A percentile compares a stretch with the other conserved stretches of the same genome.
Conservation (phyloP, 75 land plant species). For the Ceratopteris richardii region DNA sequence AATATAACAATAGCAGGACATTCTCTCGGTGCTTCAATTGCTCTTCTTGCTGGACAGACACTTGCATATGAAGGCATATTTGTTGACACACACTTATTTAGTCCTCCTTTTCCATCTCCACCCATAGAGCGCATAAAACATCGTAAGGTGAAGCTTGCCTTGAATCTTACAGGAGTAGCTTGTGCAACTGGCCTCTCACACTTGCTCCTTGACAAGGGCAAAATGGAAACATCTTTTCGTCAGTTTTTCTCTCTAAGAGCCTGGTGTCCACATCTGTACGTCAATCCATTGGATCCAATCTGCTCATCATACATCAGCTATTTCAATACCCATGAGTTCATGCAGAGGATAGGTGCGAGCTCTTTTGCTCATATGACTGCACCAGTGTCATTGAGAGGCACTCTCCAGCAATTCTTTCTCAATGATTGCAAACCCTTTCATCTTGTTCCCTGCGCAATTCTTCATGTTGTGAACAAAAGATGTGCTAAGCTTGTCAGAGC, state of each 20-base stretch:
- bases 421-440: slow-evolving; percentile 26
- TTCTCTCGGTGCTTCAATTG: slow-evolving; percentile 61
- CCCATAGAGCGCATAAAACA: slow-evolving; percentile 49
- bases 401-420: too few species aligned
- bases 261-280: slow-evolving; percentile 63
- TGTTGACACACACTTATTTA: slow-evolving; percentile 45
- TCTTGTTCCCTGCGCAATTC: slow-evolving; percentile 42
- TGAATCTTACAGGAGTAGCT: slow-evolving; percentile 27
- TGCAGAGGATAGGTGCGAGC: slow-evolving; percentile 46
- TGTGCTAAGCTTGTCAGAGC: slow-evolving; percentile 45
- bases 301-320: slow-evolving; percentile 58
- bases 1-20: slow-evolving; percentile 59
- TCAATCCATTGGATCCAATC: slow-evolving; percentile 60
- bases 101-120: slow-evolving; percentile 48
- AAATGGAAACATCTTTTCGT: too few species aligned
- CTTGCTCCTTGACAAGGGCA: too few species aligned
- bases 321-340: slow-evolving; percentile 37
- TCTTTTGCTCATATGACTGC: slow-evolving; percentile 38
- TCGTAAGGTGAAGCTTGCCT: slow-evolving; percentile 30
- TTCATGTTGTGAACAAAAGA: slow-evolving; percentile 38
- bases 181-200: too few species aligned
- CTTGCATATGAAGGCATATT: slow-evolving; percentile 32
- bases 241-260: too few species aligned
- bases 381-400: not conserved
- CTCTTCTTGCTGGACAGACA: slow-evolving; percentile 32